A percentile compares a stretch with the other conserved stretches of the same genome.
Evolutionary conservation across 2,329 filamentous ascomycete species (phyloP).

Genomic region (Tolypocladium tropicale): DNA sequence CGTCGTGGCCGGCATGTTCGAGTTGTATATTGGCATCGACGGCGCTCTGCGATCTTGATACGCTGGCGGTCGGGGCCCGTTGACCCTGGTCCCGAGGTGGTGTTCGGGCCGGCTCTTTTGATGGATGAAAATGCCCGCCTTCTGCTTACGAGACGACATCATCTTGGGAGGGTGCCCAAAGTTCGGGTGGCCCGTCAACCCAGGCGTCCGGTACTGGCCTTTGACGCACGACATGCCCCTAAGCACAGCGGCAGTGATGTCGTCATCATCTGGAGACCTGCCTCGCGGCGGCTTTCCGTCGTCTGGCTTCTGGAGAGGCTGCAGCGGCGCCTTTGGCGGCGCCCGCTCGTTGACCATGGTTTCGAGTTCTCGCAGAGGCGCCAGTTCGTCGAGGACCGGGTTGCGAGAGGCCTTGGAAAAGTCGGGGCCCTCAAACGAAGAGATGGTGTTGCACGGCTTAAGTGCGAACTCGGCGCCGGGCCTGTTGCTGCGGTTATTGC

Average conservation of each 20-base stretch:
- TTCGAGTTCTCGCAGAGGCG: conserved; percentile 9
- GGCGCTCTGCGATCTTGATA: conserved; percentile 37
- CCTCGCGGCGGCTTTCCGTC: conserved; percentile 15
- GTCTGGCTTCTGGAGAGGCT: conserved; percentile 23
- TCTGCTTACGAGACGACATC: conserved; percentile 42
- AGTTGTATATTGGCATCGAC: conserved; percentile 38
- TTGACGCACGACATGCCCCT: conserved; percentile 18
- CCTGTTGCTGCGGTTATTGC: conserved; percentile 9
- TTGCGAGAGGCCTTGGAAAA: conserved; percentile 6
- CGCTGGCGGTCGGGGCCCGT: conserved; percentile 35
- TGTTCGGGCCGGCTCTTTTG: conserved; percentile 46
- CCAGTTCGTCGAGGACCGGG: not conserved
- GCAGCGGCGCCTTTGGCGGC: conserved; percentile 32
- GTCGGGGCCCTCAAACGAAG: conserved; percentile 11
- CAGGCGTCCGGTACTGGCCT: conserved; percentile 9
- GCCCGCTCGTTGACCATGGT: conserved; percentile 38
- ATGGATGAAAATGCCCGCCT: conserved; percentile 44
- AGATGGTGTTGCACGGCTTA: conserved; percentile 19
- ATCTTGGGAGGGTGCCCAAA: conserved; percentile 31
- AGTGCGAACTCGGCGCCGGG: conserved; percentile 20
- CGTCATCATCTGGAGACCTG: conserved; percentile 20
- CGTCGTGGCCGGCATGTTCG: conserved; percentile 13
- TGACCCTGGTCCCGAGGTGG: conserved; percentile 39
- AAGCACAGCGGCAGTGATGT: conserved; percentile 22
- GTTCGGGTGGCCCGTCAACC: conserved; percentile 14